A percentile compares a stretch with the other conserved stretches of the same genome.
These are phyloP conservation scores for Colletotrichum siamense DNA, from an alignment of 2,329 filamentous ascomycete genomes.

Conservation along the genomic window DNA sequence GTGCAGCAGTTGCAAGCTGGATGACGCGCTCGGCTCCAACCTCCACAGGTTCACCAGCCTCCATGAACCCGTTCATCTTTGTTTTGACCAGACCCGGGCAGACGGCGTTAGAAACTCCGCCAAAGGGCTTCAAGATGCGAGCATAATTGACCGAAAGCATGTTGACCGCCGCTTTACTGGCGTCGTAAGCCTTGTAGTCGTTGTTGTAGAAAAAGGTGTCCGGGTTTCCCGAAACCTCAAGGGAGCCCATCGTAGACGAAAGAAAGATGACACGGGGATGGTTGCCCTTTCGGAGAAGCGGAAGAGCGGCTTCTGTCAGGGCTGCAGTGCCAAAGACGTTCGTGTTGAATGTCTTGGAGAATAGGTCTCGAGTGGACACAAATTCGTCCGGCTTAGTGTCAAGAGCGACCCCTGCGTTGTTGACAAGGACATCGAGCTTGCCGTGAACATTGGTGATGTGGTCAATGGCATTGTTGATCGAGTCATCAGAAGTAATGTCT, in stretches of 20 bases:
- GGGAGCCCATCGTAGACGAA: constrained; percentile 37
- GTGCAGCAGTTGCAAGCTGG: constrained; percentile 32
- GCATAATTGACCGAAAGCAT: constrained; percentile 42
- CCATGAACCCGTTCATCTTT: constrained; percentile 26
- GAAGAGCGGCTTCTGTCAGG: constrained; percentile 31
- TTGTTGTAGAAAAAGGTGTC: constrained; percentile 27
- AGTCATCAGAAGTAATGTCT: constrained; percentile 31
- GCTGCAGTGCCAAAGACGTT: constrained; percentile 40
- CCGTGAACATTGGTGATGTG: constrained; percentile 27
- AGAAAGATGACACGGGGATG: constrained; percentile 41
- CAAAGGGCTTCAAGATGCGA: constrained; percentile 30
- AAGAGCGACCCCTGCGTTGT: constrained; percentile 38
- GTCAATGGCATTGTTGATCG: constrained; percentile 29
- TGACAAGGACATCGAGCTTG: constrained; percentile 39
- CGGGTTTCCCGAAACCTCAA: constrained; percentile 32
- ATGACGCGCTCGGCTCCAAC: constrained; percentile 33
- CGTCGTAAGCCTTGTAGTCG: constrained; percentile 39
- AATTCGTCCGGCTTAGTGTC: constrained; percentile 24
- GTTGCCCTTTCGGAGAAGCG: constrained; percentile 31
- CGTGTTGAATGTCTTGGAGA: constrained; percentile 39
- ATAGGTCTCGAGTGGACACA: constrained; percentile 34
- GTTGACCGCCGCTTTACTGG: constrained; percentile 48
- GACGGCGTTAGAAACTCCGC: constrained; percentile 38
- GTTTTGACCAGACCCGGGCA: constrained; percentile 43
- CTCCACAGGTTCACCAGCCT: constrained; percentile 24